Conservation (phyloP, 305 asterid genomes). For the Fraxinus ornus region DNA sequence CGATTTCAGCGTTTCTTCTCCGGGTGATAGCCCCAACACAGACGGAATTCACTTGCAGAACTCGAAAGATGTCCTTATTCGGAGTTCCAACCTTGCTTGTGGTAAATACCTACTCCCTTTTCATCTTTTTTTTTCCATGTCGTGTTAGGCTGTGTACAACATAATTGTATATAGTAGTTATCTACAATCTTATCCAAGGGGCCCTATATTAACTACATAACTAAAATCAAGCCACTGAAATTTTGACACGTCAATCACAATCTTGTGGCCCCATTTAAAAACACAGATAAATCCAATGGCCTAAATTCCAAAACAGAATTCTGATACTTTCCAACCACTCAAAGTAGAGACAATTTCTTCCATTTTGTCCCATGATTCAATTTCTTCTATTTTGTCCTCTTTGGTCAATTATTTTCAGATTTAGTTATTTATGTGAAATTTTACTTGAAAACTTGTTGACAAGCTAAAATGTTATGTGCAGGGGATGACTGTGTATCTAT, state of each 20-base stretch:
- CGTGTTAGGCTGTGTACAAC: background rate
- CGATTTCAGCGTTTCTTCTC: constrained; percentile 70
- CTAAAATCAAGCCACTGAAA: constrained; percentile 23
- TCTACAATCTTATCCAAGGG: constrained; percentile 35
- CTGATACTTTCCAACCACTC: constrained; percentile 22
- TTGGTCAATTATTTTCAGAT: background rate
- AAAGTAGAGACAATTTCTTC: background rate
- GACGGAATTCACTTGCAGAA: constrained; percentile 96
- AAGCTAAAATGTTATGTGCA: constrained; percentile 25
- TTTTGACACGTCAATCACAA: constrained; percentile 34
- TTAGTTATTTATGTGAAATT: background rate
- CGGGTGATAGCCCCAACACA: constrained; percentile 94
- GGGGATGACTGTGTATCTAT: constrained; percentile 96
- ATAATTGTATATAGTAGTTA: background rate
- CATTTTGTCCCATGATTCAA: background rate
- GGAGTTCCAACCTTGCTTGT: constrained; percentile 63
- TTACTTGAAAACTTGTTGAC: background rate
- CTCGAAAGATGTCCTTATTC: constrained; percentile 87
- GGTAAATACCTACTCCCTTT: constrained; percentile 42
- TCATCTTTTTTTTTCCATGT: background rate
- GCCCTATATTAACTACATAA: constrained; percentile 23
- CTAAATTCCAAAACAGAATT: constrained; percentile 8
- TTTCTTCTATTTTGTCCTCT: background rate
- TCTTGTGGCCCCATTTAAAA: constrained; percentile 26
- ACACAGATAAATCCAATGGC: constrained; percentile 27